Percentiles rank a stretch among this genome's conserved stretches.
Conservation (phyloP, 129 eudicot species). For the Saposhnikovia divaricata region DNA sequence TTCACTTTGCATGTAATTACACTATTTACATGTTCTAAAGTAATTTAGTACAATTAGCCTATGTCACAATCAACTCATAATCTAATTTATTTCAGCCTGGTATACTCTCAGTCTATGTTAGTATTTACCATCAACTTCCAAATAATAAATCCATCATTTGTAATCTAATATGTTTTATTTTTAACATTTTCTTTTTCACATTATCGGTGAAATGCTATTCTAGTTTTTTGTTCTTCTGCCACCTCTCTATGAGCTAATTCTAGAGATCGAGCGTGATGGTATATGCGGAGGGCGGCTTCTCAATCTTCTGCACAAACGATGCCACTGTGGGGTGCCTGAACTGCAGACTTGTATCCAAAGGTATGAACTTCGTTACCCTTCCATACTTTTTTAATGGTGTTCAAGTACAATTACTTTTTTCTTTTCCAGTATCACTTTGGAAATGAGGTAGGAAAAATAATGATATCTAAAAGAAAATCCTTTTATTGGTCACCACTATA, state of each 20-base stretch:
- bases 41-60: not conserved
- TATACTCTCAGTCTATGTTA: not conserved
- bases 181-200: conserved; percentile 19
- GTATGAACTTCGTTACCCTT: conserved; percentile 28
- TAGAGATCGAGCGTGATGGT: conserved; percentile 76
- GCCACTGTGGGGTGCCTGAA: conserved; percentile 99
- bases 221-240: conserved; percentile 93
- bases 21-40: not conserved
- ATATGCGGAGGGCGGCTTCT: conserved; percentile 88
- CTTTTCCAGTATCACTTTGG: not conserved
- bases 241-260: conserved; percentile 85
- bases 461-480: not conserved
- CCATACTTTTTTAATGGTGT: not conserved
- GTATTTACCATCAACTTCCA: not conserved
- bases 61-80: not conserved
- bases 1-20: not conserved
- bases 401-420: not conserved
- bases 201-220: conserved; percentile 18
- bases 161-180: not conserved
- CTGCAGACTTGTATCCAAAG: conserved; percentile 88
- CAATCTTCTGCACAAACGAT: conserved; percentile 74
- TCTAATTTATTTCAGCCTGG: not conserved
- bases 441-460: not conserved
- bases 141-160: not conserved
- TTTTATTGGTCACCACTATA: not conserved